Evolutionary conservation across 345 rosid genomes (phyloP).

Genomic region (Jatropha curcas): DNA sequence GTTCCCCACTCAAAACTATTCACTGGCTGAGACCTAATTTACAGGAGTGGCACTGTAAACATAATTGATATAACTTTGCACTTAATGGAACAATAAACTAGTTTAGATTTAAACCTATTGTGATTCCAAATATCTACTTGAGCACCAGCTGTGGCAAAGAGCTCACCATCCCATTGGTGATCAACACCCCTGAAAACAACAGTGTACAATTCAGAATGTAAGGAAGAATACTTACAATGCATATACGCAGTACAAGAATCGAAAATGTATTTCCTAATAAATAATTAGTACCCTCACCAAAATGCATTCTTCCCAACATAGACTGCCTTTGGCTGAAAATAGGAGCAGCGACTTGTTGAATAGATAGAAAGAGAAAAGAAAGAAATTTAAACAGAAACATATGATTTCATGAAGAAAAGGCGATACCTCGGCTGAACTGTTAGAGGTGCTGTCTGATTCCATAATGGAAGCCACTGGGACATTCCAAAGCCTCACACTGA

Average conservation of each 20-base stretch:
- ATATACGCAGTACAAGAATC: neutral
- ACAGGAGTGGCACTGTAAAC: slow-evolving; percentile 12
- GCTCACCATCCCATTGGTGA: slow-evolving; percentile 89
- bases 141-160: slow-evolving; percentile 93
- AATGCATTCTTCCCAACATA: slow-evolving; percentile 82
- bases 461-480: slow-evolving; percentile 70
- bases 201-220: slow-evolving; percentile 5
- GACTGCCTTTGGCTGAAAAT: slow-evolving; percentile 64
- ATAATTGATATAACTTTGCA: neutral
- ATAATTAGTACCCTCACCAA: slow-evolving; percentile 43
- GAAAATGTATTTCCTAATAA: slow-evolving; percentile 5
- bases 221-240: neutral
- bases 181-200: slow-evolving; percentile 71
- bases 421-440: slow-evolving; percentile 52
- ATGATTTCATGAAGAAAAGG: slow-evolving; percentile 7
- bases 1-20: slow-evolving; percentile 85
- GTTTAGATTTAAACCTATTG: slow-evolving; percentile 60
- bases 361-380: slow-evolving; percentile 6
- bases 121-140: slow-evolving; percentile 95
- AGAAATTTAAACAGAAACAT: neutral
- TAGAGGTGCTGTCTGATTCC: slow-evolving; percentile 46
- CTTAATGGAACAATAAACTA: neutral
- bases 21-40: slow-evolving; percentile 83
- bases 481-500: slow-evolving; percentile 93
- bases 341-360: slow-evolving; percentile 25